A percentile compares a stretch with the other conserved stretches of the same genome.
Evolutionary conservation across 371 early-diverging fungal species (phyloP).

Genomic region (Rhizopus microsporus): DNA sequence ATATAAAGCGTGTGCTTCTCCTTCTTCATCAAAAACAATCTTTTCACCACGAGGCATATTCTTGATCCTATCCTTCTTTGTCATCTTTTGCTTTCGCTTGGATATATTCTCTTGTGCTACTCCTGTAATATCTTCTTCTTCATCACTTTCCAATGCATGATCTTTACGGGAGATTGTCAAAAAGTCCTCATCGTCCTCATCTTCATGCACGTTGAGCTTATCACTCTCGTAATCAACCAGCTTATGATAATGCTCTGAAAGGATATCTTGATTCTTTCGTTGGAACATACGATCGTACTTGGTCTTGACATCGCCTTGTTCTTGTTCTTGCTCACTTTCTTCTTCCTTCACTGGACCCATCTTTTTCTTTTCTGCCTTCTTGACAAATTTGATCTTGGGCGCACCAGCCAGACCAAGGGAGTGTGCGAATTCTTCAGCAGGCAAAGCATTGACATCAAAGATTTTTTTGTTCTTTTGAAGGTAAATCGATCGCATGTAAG

Average conservation of each 20-base stretch:
- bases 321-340: slow-evolving; percentile 43
- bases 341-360: slow-evolving; percentile 40
- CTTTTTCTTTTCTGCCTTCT: slow-evolving; percentile 40
- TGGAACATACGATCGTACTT: slow-evolving; percentile 90
- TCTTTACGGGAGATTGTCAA: slow-evolving; percentile 78
- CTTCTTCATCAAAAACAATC: slow-evolving; percentile 92
- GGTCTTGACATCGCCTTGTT: slow-evolving; percentile 58
- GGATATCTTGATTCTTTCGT: slow-evolving; percentile 87
- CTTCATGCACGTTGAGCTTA: slow-evolving; percentile 37
- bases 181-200: slow-evolving; percentile 73
- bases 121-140: slow-evolving; percentile 29
- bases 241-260: slow-evolving; percentile 90
- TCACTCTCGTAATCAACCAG: slow-evolving; percentile 68
- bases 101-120: slow-evolving; percentile 49
- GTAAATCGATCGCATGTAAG: slow-evolving; percentile 90
- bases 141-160: slow-evolving; percentile 63
- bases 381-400: slow-evolving; percentile 90
- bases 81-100: slow-evolving; percentile 69
- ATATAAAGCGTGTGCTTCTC: slow-evolving; percentile 76
- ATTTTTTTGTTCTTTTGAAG: slow-evolving; percentile 86
- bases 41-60: slow-evolving; percentile 68
- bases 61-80: slow-evolving; percentile 75
- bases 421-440: slow-evolving; percentile 85
- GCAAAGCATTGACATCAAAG: slow-evolving; percentile 85
- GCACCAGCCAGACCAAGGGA: slow-evolving; percentile 92